Base-by-base conservation (phyloP, 371 early-diverging fungal species). In the Cladochytrium tenue region DNA sequence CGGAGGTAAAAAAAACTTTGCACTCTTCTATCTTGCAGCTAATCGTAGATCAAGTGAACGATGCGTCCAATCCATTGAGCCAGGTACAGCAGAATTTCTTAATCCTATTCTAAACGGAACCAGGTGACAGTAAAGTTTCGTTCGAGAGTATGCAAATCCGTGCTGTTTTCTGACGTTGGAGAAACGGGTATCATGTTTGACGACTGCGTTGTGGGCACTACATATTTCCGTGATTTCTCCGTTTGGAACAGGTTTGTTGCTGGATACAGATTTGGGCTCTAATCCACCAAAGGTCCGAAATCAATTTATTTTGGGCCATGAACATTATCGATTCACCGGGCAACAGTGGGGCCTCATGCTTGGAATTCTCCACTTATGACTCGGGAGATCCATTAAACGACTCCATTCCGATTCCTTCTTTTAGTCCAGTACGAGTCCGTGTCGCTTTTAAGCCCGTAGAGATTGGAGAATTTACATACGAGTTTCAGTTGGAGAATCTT, bases 171-270 rank as follows among this genome's bases (percentile, higher is more conserved):
- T 55, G 94, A 96, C 69, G 88, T 94, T 68, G 87, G 89, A 17
- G 93, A 93, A 52, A 92, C 90, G 17, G 96, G 96, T 17, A 80
- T 96, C 32, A 88, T 88, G 63, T 93, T 97, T 77, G 95, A 96
- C 58, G 95, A 96, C 72, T 95, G 96, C 70, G 89, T 95, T 5
- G 79, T 89, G 17, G 95, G 95, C 17, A 90, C 88, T 32, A 88
- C 88, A 3, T 95, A 94, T 68, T 88, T 90, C 78, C 92, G 91
- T 61, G 93, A 93, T 62, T 93, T 97, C 67, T 89, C 90, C 0
- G 85, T 97, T 23, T 89, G 89, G 77, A 97, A 97, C 77, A 68
- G 58, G 68, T 68, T 56, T 23, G 67, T 20, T 23, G 26, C 17
- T 28, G 15, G 13, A 17, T 25, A 10, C 26, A 10, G 10, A 17